A percentile compares a stretch with the other conserved stretches of the same genome.
Conservation (phyloP, 768 basidiomycete species). For the Boletus speciosus region DNA sequence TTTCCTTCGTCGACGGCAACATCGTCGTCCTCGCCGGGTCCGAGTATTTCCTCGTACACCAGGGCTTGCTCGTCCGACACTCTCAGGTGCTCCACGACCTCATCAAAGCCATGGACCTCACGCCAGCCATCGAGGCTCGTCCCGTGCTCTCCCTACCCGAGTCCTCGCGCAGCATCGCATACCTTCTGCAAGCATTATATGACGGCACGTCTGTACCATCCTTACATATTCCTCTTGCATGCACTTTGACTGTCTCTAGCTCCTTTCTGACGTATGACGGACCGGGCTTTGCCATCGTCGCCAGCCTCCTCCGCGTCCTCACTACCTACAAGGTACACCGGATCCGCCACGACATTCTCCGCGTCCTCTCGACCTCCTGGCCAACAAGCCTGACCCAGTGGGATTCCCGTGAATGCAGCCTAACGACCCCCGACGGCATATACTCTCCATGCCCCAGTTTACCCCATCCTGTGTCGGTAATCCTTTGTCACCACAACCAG, state of each 20-base stretch:
- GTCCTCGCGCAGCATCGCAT: constrained; percentile 50
- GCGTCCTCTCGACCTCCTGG: constrained; percentile 52
- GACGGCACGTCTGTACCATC: constrained; percentile 57
- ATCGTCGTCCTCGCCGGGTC: constrained; percentile 55
- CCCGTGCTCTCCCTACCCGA: constrained; percentile 56
- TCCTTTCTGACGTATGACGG: constrained; percentile 46
- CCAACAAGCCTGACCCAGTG: constrained; percentile 60
- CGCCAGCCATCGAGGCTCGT: constrained; percentile 46
- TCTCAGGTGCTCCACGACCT: constrained; percentile 48
- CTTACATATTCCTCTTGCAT: background rate
- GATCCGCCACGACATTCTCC: constrained; percentile 56
- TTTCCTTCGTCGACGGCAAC: constrained; percentile 70
- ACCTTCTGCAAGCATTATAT: constrained; percentile 63
- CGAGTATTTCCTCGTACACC: constrained; percentile 67
- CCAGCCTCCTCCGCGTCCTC: constrained; percentile 57
- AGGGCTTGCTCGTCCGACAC: constrained; percentile 61
- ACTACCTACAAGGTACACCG: constrained; percentile 61
- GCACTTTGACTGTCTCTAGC: constrained; percentile 30
- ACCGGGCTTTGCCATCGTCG: constrained; percentile 50
- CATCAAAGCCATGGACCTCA: constrained; percentile 32
- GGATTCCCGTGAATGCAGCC: constrained; percentile 63
- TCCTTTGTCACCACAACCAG: background rate
- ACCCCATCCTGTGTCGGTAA: constrained; percentile 67
- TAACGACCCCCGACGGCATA: constrained; percentile 45
- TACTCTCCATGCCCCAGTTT: constrained; percentile 54